These are phyloP conservation scores for Sporothrix inflata DNA, from an alignment of 2,329 filamentous ascomycete species.

Conservation along the genomic window DNA sequence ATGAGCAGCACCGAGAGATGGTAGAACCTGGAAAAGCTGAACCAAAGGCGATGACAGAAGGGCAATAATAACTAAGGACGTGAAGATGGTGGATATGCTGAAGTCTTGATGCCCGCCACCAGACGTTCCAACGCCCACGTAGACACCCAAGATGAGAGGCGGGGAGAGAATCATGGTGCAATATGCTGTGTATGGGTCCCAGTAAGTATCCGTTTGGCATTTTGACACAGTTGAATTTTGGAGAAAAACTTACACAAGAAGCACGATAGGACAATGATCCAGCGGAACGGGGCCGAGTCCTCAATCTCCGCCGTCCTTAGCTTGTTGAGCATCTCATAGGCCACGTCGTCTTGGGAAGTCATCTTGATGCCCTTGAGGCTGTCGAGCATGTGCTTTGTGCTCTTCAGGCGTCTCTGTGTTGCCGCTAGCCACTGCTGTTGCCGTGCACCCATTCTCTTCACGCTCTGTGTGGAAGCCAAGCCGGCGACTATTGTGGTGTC, in stretches of 20 bases:
- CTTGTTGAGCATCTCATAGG: conserved; percentile 3
- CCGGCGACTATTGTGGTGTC: neutral
- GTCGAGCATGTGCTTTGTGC: conserved; percentile 22
- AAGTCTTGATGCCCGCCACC: neutral
- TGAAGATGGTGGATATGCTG: conserved; percentile 34
- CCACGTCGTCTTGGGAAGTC: conserved; percentile 9
- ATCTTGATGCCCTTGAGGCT: conserved; percentile 23
- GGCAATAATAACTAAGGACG: conserved; percentile 45
- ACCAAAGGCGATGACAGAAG: conserved; percentile 43
- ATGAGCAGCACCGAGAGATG: conserved; percentile 21
- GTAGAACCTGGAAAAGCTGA: conserved; percentile 18
- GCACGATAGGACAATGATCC: conserved; percentile 3
- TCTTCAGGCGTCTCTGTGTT: conserved; percentile 13
- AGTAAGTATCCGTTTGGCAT: neutral
- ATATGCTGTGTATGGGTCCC: neutral
- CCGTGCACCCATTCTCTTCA: conserved; percentile 10
- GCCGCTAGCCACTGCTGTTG: conserved; percentile 21
- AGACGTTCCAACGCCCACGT: neutral
- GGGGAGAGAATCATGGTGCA: conserved; percentile 8
- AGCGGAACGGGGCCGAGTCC: conserved; percentile 4
- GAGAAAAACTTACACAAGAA: neutral
- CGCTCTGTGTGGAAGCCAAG: neutral
- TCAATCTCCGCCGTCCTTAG: neutral
- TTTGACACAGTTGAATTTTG: neutral
- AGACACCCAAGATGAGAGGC: neutral